Base-by-base conservation (phyloP, 768 basidiomycete species). In the Guyanaporus albipodus region DNA sequence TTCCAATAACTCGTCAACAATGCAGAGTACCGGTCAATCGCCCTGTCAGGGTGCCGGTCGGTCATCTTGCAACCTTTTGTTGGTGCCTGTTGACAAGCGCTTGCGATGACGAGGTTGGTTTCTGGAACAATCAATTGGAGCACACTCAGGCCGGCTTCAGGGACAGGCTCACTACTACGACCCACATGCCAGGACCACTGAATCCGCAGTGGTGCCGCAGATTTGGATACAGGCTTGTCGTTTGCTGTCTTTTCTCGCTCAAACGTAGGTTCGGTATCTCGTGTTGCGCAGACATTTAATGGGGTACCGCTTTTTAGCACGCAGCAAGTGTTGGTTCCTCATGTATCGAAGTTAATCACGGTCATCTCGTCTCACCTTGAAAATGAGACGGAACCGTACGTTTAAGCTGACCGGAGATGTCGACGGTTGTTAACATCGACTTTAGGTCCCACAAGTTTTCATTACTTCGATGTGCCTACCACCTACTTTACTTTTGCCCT, bases 41-140 rank as follows among this genome's bases (percentile, higher is more conserved):
- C 8, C 80, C 85, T 15, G 80, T 91, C 0, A 73, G 75, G 51
- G 59, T 91, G 8, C 87, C 90, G 1, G 56, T 87, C n/a, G 89
- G 87, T 4, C 59, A 70, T 31, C 55, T 90, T 15, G 70, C 76
- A 11, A 72, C 74, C 35, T 74, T 90, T 26, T 70, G 73, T 21
- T 59, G 69, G 21, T 71, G 75, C 8, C 67, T 91, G 15, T 56
- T 82, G 58, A 67, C 59, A 62, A 79, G 66, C 33, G 71, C 73
- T 9, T 55, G 42, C 15, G 76, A 82, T 9, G 78, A 77, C 17
- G 66, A 70, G 58, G 77, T 75, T 50, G 42, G 49, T 46, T 43
- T 47, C 26, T 31, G 18, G 22, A 26, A 46, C 46, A 44, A n/a
- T 8, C 39, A 7, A 29, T 50, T 15, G 31, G 48, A 31, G 17